Evolutionary conservation across 306 rosid species (phyloP).

Genomic region (Sechiopsis laciniata): DNA sequence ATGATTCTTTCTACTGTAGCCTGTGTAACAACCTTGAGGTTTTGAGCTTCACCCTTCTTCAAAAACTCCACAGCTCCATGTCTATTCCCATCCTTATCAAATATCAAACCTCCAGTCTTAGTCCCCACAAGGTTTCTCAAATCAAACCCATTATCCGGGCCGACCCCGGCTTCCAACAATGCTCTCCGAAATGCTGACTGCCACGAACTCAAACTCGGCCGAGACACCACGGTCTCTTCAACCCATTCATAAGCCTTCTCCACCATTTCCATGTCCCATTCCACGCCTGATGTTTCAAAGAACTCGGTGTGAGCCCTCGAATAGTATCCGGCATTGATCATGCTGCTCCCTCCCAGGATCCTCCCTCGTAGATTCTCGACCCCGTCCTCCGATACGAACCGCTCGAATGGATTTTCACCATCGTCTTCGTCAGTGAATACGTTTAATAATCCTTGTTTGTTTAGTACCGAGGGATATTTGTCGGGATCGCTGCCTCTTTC

Average conservation of each 20-base stretch:
- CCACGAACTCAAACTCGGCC: not conserved
- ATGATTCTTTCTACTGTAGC: constrained; percentile 25
- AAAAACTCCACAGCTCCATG: constrained; percentile 35
- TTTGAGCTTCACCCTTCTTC: not conserved
- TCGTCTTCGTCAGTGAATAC: not conserved
- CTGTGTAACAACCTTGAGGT: constrained; percentile 20
- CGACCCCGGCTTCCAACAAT: constrained; percentile 21
- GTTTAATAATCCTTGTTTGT: not conserved
- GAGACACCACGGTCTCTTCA: constrained; percentile 16
- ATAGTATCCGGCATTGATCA: constrained; percentile 24
- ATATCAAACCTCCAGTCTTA: constrained; percentile 17
- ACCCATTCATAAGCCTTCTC: constrained; percentile 25
- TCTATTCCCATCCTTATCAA: constrained; percentile 19
- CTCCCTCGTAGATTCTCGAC: constrained; percentile 25
- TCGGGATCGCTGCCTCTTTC: constrained; percentile 27
- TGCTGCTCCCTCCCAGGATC: constrained; percentile 29
- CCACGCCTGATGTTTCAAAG: constrained; percentile 8
- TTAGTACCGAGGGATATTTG: not conserved
- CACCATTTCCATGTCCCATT: constrained; percentile 26
- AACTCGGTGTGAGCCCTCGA: constrained; percentile 22
- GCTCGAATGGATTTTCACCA: not conserved
- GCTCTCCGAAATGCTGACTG: constrained; percentile 15
- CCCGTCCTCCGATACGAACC: constrained; percentile 25
- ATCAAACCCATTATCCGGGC: constrained; percentile 21
- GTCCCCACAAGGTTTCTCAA: constrained; percentile 20